Evolutionary conservation across 257 asterid species (phyloP), one percentile per base, ranked within the genome.

Genomic region (Cynanchum wilfordii): DNA sequence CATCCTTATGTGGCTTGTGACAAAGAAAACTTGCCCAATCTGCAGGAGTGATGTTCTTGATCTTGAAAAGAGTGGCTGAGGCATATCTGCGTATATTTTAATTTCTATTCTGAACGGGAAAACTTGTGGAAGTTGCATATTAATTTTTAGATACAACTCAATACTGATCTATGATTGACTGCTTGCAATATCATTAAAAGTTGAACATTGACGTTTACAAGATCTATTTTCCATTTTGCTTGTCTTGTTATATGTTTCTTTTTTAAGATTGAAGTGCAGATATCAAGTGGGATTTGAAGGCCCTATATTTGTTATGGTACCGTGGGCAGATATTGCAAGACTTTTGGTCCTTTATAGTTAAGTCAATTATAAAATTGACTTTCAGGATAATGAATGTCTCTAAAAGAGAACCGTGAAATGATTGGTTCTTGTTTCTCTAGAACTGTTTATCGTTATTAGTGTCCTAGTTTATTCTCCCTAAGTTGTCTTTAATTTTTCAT

Each of bases 11-110:
- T 79, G 82, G 82, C 66, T 79, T 64, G 36, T 64, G 19, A 59
- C 70, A 76, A 74, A 79, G 79, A 79, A 74, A 49, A 54, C 60
- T n/a, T 79, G 82, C 45, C 82, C 82, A 60, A 70, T 79, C 59
- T 79, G 82, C 70, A 79, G 75, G 66, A 64, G 70, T 64, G 22
- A 69, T 13, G 79, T 65, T 40, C 33, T 74, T 30, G 68, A 59
- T 59, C 66, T 9, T 29, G n/a, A 20, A 27, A 59, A 27, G 40
- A 9, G 17, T 60, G 16, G 30, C 1, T 30, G 67, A 29, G 10
- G 16, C 9, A 5, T 25, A 27, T 5, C 38, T 0, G 1, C 29
- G 0, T 25, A 27, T 17, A 25, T 11, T 59, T 59, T 17, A 25
- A 1, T 24, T 59, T 29, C 66, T 29, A 2, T 29, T 13, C 1